A percentile compares a stretch with the other conserved stretches of the same genome.
These are phyloP conservation scores for Astragalus glycyphyllos DNA, from an alignment of 306 rosid species.

Conservation along the genomic window DNA sequence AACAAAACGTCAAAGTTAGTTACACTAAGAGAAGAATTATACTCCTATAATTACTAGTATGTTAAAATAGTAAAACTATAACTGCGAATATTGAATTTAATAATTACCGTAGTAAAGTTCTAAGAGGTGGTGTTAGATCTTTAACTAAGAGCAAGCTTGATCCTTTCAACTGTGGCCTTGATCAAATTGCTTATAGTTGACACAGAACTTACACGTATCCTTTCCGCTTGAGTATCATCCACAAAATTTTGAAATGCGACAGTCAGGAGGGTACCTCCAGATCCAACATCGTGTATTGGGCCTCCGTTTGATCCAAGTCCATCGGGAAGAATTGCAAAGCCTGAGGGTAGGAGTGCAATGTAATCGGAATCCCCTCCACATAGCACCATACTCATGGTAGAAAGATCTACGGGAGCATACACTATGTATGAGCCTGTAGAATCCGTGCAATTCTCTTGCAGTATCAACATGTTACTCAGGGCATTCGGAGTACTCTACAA, in stretches of 20 bases:
- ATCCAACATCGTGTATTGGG: slow-evolving; percentile 55
- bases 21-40: background rate
- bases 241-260: slow-evolving; percentile 91
- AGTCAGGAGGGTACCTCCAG: slow-evolving; percentile 82
- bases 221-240: slow-evolving; percentile 75
- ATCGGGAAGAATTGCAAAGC: slow-evolving; percentile 89
- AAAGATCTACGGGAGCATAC: slow-evolving; percentile 83
- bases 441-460: slow-evolving; percentile 82
- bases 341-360: slow-evolving; percentile 81
- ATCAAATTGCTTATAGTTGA: slow-evolving; percentile 77
- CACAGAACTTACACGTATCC: slow-evolving; percentile 73
- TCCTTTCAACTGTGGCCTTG: slow-evolving; percentile 86
- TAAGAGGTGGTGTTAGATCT: too few species aligned
- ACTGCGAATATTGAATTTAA: too few species aligned
- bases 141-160: slow-evolving; percentile 60
- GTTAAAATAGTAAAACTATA: too few species aligned
- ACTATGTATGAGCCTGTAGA: slow-evolving; percentile 76
- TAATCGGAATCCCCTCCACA: slow-evolving; percentile 84
- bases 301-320: slow-evolving; percentile 54
- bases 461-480: slow-evolving; percentile 79
- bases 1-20: background rate
- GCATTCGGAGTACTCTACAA: slow-evolving; percentile 44
- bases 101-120: too few species aligned
- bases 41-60: too few species aligned
- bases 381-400: slow-evolving; percentile 74